Percentiles rank a stretch among this genome's conserved stretches.
phyloP scores from a whole-genome alignment of 2,329 filamentous ascomycete genomes.

The Emmonsiellopsis sp. region DNA sequence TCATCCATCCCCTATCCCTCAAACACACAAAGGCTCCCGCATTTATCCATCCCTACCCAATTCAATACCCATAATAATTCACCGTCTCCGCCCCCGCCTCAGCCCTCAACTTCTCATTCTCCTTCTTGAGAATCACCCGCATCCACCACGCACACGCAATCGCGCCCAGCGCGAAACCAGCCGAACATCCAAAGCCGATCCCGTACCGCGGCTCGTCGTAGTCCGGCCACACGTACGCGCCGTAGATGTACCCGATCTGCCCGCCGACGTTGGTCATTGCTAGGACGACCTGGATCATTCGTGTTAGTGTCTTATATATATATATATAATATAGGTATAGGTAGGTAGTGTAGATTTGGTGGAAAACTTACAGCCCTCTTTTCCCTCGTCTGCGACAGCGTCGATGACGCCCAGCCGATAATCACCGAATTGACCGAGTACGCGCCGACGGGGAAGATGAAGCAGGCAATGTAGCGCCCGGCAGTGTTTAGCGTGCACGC shows the following conservation, averaged over 20 bases:
- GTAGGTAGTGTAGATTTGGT: too few species aligned
- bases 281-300: slow-evolving; percentile 14
- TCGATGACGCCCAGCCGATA: slow-evolving; percentile 34
- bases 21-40: neutral
- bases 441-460: slow-evolving; percentile 24
- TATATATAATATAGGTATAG: neutral
- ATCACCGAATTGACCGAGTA: slow-evolving; percentile 32
- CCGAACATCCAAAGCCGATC: slow-evolving; percentile 12
- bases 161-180: slow-evolving; percentile 11
- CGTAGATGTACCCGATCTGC: slow-evolving; percentile 32
- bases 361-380: slow-evolving; percentile 30
- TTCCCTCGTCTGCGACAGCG: slow-evolving; percentile 32
- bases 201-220: slow-evolving; percentile 11
- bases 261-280: slow-evolving; percentile 35
- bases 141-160: slow-evolving; percentile 15
- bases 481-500: slow-evolving; percentile 19
- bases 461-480: slow-evolving; percentile 22
- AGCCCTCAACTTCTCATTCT: slow-evolving; percentile 9
- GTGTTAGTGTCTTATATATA: neutral
- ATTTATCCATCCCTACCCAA: neutral
- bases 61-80: slow-evolving; percentile 13
- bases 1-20: too few species aligned
- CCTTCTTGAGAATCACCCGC: slow-evolving; percentile 9
- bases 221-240: slow-evolving; percentile 28
- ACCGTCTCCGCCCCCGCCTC: neutral